Conservation (phyloP, 2,329 filamentous ascomycete species). For the Aspergillus quadricinctus region DNA sequence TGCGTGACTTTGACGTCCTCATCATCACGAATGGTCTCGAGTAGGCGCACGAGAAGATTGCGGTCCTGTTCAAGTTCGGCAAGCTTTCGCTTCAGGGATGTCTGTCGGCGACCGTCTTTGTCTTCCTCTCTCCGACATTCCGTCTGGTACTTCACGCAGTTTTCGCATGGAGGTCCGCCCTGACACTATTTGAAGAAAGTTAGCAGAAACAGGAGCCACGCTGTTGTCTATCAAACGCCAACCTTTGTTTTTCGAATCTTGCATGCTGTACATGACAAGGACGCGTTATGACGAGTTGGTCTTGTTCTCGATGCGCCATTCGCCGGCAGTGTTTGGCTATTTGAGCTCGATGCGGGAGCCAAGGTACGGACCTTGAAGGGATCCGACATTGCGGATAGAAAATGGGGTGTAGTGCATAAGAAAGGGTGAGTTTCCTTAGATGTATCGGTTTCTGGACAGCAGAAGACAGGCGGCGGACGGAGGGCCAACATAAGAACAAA, state of each 20-base stretch:
- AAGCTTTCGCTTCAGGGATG: conserved; percentile 20
- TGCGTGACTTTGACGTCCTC: conserved; percentile 7
- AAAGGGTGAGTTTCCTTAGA: neutral
- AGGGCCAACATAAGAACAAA: neutral
- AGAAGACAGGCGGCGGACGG: neutral
- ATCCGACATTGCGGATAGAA: neutral
- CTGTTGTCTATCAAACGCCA: no score
- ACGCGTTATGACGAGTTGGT: neutral
- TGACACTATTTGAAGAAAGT: conserved; percentile 16
- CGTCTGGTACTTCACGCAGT: conserved; percentile 16
- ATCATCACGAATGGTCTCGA: conserved; percentile 17
- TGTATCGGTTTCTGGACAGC: neutral
- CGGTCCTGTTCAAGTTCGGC: conserved; percentile 21
- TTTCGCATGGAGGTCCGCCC: conserved; percentile 19
- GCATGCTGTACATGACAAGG: neutral
- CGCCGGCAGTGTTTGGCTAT: neutral
- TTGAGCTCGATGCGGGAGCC: neutral
- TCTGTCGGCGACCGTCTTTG: conserved; percentile 20
- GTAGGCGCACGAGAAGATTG: conserved; percentile 15
- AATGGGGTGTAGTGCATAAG: neutral
- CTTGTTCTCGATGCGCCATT: neutral
- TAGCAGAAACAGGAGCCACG: neutral
- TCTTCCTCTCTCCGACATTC: conserved; percentile 20
- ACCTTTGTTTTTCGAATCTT: neutral
- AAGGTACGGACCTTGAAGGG: neutral